Conservation (phyloP, 331 rosid species). For the Quercus tomentella region DNA sequence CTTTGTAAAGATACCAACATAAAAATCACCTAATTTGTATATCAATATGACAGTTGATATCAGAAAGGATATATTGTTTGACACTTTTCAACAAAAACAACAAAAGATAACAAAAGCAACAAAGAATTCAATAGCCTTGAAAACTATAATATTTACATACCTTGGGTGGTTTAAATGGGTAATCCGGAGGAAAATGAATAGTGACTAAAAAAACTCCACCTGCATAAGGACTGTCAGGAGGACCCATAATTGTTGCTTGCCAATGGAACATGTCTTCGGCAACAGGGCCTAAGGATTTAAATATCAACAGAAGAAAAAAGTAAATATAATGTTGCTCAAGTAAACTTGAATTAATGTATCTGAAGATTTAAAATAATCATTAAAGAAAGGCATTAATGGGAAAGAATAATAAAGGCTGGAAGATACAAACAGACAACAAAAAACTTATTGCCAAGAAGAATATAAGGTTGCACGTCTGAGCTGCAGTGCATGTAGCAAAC, state of each 20-base stretch:
- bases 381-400: too few relatives aligned
- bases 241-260: conserved; percentile 51
- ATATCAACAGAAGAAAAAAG: conserved; percentile 7
- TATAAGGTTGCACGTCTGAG: not conserved
- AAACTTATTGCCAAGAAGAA: not conserved
- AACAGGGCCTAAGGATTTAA: conserved; percentile 35
- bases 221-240: conserved; percentile 35
- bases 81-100: not conserved
- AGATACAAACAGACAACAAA: not conserved
- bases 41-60: not conserved
- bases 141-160: conserved; percentile 3
- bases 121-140: not conserved
- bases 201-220: conserved; percentile 38
- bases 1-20: not conserved
- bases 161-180: conserved; percentile 44
- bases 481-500: not conserved
- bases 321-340: not conserved
- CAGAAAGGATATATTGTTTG: not conserved
- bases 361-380: not conserved
- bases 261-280: conserved; percentile 40
- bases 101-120: not conserved
- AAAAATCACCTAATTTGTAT: not conserved
- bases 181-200: conserved; percentile 40
- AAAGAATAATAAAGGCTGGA: not conserved
- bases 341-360: not conserved